Base-by-base conservation (phyloP, 169 alveolate genomes). In the Plasmodium gaboni region DNA sequence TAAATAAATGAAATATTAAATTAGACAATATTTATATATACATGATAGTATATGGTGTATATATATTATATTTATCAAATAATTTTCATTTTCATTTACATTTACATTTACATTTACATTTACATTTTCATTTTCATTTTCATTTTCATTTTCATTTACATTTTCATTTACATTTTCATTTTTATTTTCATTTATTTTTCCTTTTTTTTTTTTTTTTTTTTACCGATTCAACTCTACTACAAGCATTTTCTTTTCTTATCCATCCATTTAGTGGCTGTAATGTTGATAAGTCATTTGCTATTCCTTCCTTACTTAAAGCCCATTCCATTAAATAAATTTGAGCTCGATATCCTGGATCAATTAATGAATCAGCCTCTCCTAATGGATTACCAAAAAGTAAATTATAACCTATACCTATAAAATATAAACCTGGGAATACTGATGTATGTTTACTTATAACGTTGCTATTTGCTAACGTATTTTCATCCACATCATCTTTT, bases 201-300 rank as follows among this genome's bases (percentile, higher is more conserved):
- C 44, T 28, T 32, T 32, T 4, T 32, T 32, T 32, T 26, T 26
- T 26, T 8, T 59, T 74, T 44, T 28, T 70, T 55, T 70, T 59
- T 55, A 93, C 94, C 87, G 88, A 57, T 88, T 95, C 97, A 1
- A 96, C 94, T 64, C 92, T 93, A 26, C 97, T 92, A 57, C 97
- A 95, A 53, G 97, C 94, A 38, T 87, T 85, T 46, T 95, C 97
- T 13, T 95, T 94, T 44, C 97, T 72, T 63, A 95, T 86, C 95
- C 94, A 95, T 13, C 93, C 95, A 38, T 95, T 96, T 50, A 73
- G 68, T 0, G 97, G 97, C 74, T 95, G 97, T 32, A 93, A 93
- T 9, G 90, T 86, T 15, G 50, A 38, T 42, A 93, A 63, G 70
- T 93, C 95, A 32, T 91, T 74, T 9, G 94, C 89, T 24, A 93